A percentile compares a stretch with the other conserved stretches of the same genome.
Conservation (phyloP, 2,329 filamentous ascomycete genomes). For the Hymenoscyphus linearis region DNA sequence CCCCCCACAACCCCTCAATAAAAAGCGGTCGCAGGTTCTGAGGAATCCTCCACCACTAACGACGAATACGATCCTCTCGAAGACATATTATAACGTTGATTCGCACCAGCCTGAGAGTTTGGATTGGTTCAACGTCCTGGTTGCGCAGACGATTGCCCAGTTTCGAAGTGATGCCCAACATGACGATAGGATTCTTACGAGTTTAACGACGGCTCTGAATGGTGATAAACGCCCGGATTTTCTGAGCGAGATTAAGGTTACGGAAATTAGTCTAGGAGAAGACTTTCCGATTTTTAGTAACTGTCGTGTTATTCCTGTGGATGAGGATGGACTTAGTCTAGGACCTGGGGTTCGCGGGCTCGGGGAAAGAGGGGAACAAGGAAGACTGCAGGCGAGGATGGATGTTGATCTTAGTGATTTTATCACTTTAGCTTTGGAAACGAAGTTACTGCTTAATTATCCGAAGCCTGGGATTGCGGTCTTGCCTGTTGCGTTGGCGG, state of each 20-base stretch:
- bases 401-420: conserved; percentile 96
- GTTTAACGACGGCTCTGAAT: conserved; percentile 80
- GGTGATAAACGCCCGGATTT: conserved; percentile 84
- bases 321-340: conserved; percentile 65
- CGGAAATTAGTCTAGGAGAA: conserved; percentile 88
- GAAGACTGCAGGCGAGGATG: conserved; percentile 86
- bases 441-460: conserved; percentile 89
- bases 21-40: conserved; percentile 67
- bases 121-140: conserved; percentile 98
- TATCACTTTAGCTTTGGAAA: conserved; percentile 91
- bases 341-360: conserved; percentile 31
- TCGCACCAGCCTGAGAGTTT: conserved; percentile 94
- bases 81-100: conserved; percentile 96
- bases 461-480: conserved; percentile 85
- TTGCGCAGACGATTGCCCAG: conserved; percentile 95
- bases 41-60: conserved; percentile 71
- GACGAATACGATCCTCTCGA: conserved; percentile 88
- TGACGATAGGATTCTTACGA: conserved; percentile 82
- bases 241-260: conserved; percentile 87
- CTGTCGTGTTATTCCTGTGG: conserved; percentile 88
- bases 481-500: conserved; percentile 83
- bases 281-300: conserved; percentile 99
- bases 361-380: conserved; percentile 53
- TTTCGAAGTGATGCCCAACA: conserved; percentile 88
- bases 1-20: conserved; percentile 44